A percentile compares a stretch with the other conserved stretches of the same genome.
phyloP scores from a whole-genome alignment of 805 yeast genomes.

The Candida oleophila region DNA sequence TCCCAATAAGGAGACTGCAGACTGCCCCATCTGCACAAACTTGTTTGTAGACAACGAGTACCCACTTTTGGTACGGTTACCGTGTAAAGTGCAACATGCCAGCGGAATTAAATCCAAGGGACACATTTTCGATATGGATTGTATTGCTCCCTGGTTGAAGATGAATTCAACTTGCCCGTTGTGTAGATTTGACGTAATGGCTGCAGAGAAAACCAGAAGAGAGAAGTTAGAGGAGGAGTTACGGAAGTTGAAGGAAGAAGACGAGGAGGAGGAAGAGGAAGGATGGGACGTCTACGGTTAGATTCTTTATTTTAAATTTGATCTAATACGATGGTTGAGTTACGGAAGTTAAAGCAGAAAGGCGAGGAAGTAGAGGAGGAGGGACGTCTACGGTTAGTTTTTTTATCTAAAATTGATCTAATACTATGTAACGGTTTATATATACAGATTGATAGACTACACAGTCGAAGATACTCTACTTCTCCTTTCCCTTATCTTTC shows the following conservation, averaged over 20 bases:
- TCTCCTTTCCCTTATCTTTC: not conserved
- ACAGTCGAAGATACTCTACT: not conserved
- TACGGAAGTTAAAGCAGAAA: conserved; percentile 38
- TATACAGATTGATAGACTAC: not conserved
- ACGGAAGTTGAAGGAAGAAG: conserved; percentile 37
- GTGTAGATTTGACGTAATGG: conserved; percentile 72
- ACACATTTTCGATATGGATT: conserved; percentile 85
- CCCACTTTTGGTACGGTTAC: conserved; percentile 75
- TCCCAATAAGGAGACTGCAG: conserved; percentile 50
- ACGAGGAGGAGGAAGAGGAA: conserved; percentile 58
- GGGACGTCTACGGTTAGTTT: conserved; percentile 74
- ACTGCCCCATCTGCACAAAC: conserved; percentile 84
- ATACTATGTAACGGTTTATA: not conserved
- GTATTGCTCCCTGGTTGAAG: conserved; percentile 86
- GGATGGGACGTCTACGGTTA: conserved; percentile 81
- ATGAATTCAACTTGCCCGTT: conserved; percentile 78
- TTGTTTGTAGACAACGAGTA: conserved; percentile 68
- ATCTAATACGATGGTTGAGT: too few species aligned
- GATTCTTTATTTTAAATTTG: not conserved
- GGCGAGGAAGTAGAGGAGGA: conserved; percentile 58
- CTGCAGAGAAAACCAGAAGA: conserved; percentile 26
- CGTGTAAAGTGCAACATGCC: conserved; percentile 49
- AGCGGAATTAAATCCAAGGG: conserved; percentile 26
- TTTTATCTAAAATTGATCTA: not conserved
- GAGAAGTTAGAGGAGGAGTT: conserved; percentile 35